phyloP scores from a whole-genome alignment of 2,329 filamentous ascomycete genomes.

The Cadophora sp. region DNA sequence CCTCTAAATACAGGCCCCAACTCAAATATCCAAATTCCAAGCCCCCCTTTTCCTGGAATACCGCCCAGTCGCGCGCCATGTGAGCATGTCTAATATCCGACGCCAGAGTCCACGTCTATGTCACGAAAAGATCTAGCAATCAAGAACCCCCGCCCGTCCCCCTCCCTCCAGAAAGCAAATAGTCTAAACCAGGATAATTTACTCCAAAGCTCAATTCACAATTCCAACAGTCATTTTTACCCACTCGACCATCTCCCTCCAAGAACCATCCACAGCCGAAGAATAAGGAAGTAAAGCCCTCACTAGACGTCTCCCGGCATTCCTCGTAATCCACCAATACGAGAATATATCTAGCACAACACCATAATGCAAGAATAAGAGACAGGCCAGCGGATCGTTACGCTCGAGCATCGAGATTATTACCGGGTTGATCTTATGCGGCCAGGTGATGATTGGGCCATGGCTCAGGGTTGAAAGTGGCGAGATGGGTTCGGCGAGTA shows the following conservation, averaged over 20 bases:
- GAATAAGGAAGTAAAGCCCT: not conserved
- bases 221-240: not conserved
- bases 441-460: constrained; percentile 3
- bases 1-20: too few relatives aligned
- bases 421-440: not conserved
- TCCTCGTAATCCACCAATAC: constrained; percentile 18
- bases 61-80: too few relatives aligned
- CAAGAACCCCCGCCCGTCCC: too few relatives aligned
- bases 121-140: too few relatives aligned
- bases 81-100: too few relatives aligned
- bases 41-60: too few relatives aligned
- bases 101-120: too few relatives aligned
- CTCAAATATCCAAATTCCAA: too few relatives aligned
- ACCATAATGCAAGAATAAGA: constrained; percentile 14
- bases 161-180: too few relatives aligned
- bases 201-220: not conserved
- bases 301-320: constrained; percentile 12
- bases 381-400: constrained; percentile 3
- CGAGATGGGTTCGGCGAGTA: not conserved
- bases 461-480: not conserved
- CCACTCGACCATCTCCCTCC: not conserved
- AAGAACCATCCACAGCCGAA: not conserved
- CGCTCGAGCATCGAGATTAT: constrained; percentile 14
- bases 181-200: too few relatives aligned
- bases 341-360: constrained; percentile 13